Evolutionary conservation across 768 basidiomycete species (phyloP), one percentile per base, ranked within the genome.

Genomic region (Hypholoma fasciculare): DNA sequence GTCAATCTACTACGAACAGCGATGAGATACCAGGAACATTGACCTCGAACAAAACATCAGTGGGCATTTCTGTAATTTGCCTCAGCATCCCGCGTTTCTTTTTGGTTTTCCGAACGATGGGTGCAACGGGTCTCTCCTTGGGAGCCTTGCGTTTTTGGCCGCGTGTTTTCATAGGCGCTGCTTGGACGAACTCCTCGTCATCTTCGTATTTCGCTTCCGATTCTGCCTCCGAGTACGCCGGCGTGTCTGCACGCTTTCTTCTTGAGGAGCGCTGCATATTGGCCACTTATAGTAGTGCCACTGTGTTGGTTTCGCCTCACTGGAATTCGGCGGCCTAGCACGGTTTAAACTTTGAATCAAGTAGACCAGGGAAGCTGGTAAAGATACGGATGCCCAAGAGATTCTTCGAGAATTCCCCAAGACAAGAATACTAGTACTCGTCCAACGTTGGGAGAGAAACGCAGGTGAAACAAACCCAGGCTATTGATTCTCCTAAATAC

Each of bases 1-100:
- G 38, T 7, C 40, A 26, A 37, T 36, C 30, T 38, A 36, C 16
- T 12, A 9, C 17, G 34, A 4, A 40, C 20, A 27, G 42, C 3
- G 7, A 20, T 8, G 3, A 26, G 20, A 16, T 19, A 11, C 1
- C 20, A 19, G 23, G 13, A 13, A 19, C 43, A 49, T 53, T 13
- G 26, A 70, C 72, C 60, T 72, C 72, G 16, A 66, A 67, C 9
- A 73, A 52, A 17, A 73, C 62, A 47, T 73, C 71, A n/a, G 69
- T 52, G 5, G 71, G 71, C 70, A 73, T 73, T 48, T 71, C 65
- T 16, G 67, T 52, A n/a, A 67, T 30, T 36, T 59, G 55, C 42
- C 55, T 64, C 17, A 63, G 61, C 17, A 59, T 40, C 8, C 58
- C 68, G n/a, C 65, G 60, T 49, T 44, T 64, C 1, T 65, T 38